Percentiles rank a stretch among this genome's conserved stretches.
phyloP scores from a whole-genome alignment of 768 basidiomycete genomes.

The Coprinopsis marcescibilis region DNA sequence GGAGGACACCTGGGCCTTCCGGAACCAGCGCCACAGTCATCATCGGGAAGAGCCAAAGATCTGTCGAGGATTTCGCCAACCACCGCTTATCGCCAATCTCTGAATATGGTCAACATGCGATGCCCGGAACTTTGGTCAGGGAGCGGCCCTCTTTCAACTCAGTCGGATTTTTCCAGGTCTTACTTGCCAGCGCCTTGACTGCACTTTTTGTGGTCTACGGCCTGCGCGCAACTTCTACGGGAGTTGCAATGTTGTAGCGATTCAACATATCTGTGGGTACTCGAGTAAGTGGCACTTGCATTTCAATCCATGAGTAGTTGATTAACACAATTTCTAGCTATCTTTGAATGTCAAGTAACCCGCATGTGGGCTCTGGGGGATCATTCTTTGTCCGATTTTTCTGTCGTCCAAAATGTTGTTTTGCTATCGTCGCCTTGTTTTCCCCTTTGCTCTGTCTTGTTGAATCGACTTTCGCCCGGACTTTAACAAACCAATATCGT shows the following conservation, averaged over 20 bases:
- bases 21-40: slow-evolving; percentile 4
- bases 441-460: slow-evolving; percentile 2
- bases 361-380: not conserved
- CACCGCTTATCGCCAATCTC: too few species aligned
- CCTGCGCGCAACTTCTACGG: not conserved
- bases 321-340: not conserved
- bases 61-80: slow-evolving; percentile 4
- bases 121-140: slow-evolving; percentile 1
- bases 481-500: too few species aligned
- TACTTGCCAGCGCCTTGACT: not conserved
- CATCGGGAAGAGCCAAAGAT: slow-evolving; percentile 3
- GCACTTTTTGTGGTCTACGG: slow-evolving; percentile 4
- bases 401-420: not conserved
- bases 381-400: not conserved
- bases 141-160: not conserved
- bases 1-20: not conserved
- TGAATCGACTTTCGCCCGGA: too few species aligned
- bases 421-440: not conserved
- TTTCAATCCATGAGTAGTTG: not conserved
- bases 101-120: not conserved
- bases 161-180: not conserved
- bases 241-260: not conserved
- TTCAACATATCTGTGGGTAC: not conserved
- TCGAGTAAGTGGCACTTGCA: not conserved
- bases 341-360: not conserved